These are phyloP conservation scores for Monosporozyma siamensis DNA, from an alignment of 805 yeast species.

Conservation along the genomic window DNA sequence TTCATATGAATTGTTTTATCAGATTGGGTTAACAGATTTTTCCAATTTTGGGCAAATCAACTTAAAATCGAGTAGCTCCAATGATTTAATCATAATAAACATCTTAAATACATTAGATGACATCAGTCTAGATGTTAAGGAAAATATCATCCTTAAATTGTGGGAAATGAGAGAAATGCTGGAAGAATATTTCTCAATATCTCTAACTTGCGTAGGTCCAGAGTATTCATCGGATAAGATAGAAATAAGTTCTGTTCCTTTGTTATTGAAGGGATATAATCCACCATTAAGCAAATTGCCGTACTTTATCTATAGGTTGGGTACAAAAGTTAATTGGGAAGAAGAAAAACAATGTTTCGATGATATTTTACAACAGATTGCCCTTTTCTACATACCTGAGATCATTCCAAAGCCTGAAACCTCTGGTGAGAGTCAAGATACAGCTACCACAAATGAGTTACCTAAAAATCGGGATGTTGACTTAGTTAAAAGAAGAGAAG, in stretches of 20 bases:
- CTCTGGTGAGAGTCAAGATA: background rate
- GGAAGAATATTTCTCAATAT: constrained; percentile 63
- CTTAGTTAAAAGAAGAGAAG: constrained; percentile 22
- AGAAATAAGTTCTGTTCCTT: constrained; percentile 48
- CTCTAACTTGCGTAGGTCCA: constrained; percentile 27
- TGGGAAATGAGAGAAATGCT: constrained; percentile 66
- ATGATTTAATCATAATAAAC: constrained; percentile 12
- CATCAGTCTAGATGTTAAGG: constrained; percentile 16
- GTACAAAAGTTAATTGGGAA: constrained; percentile 49
- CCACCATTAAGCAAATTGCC: constrained; percentile 63
- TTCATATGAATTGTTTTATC: constrained; percentile 66
- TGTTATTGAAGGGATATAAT: constrained; percentile 51
- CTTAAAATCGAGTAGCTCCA: constrained; percentile 20
- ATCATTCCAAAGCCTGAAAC: constrained; percentile 16
- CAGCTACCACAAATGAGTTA: constrained; percentile 5
- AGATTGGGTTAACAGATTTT: constrained; percentile 67
- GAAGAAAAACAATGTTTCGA: constrained; percentile 61
- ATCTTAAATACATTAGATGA: constrained; percentile 14
- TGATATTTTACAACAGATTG: constrained; percentile 57
- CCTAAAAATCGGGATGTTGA: constrained; percentile 18
- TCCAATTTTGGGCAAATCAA: constrained; percentile 64
- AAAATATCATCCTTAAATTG: constrained; percentile 23
- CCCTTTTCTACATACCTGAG: constrained; percentile 66
- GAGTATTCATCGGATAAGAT: constrained; percentile 26
- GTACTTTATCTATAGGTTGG: constrained; percentile 53